A percentile compares a stretch with the other conserved stretches of the same genome.
phyloP scores from a whole-genome alignment of 1,139 yeast species.

The Debaryomyces coudertii region DNA sequence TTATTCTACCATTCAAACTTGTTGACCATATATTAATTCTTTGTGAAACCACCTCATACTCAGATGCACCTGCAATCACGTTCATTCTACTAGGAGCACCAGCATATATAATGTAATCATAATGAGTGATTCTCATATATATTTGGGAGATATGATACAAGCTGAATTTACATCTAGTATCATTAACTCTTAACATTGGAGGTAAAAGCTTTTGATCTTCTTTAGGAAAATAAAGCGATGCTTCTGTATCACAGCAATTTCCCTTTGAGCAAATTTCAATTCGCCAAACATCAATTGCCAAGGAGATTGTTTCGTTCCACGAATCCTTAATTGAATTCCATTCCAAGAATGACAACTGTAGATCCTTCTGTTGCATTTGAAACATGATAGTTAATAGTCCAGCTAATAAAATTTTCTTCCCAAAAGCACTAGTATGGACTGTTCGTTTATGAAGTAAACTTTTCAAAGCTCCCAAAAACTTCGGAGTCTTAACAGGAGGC shows the following conservation, averaged over 20 bases:
- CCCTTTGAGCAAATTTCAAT: constrained; percentile 24
- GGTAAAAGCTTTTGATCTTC: constrained; percentile 20
- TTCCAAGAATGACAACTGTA: constrained; percentile 44
- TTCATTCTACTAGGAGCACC: constrained; percentile 87
- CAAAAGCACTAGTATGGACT: constrained; percentile 47
- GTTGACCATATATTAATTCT: constrained; percentile 37
- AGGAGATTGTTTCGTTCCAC: constrained; percentile 69
- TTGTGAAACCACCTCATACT: constrained; percentile 47
- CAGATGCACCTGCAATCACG: constrained; percentile 63
- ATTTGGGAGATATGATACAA: constrained; percentile 76
- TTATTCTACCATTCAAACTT: constrained; percentile 28
- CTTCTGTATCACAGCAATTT: constrained; percentile 34
- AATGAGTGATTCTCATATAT: constrained; percentile 69
- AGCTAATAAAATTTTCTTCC: constrained; percentile 66
- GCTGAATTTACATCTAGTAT: constrained; percentile 37
- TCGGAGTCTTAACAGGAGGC: constrained; percentile 20
- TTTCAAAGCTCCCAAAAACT: constrained; percentile 58
- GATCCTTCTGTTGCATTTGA: constrained; percentile 75
- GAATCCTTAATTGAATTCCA: constrained; percentile 22
- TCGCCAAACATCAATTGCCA: constrained; percentile 66
- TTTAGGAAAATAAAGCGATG: constrained; percentile 22
- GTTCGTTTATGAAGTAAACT: constrained; percentile 56
- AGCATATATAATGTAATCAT: constrained; percentile 75
- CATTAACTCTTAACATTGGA: constrained; percentile 26
- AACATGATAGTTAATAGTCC: constrained; percentile 71